These are phyloP conservation scores for Micractinium conductrix DNA, from an alignment of 139 green algal genomes.

Conservation along the genomic window DNA sequence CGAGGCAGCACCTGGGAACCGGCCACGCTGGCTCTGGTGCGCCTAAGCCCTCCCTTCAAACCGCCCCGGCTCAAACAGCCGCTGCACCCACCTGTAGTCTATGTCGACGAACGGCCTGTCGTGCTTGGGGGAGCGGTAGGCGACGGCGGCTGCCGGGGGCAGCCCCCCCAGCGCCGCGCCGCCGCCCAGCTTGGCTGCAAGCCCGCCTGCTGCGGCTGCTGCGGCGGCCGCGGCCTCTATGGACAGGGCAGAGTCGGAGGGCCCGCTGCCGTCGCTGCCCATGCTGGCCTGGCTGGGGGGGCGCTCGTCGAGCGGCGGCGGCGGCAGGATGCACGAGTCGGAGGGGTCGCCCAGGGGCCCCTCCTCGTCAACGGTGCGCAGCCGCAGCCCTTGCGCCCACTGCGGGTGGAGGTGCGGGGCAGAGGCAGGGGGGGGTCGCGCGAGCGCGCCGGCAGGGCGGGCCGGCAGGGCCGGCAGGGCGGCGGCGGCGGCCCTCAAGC, in stretches of 20 bases:
- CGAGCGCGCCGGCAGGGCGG: no score
- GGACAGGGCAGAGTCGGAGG: neutral
- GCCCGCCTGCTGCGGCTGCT: no score
- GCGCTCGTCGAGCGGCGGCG: neutral
- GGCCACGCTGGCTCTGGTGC: no score
- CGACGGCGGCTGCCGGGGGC: neutral
- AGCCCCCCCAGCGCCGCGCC: neutral
- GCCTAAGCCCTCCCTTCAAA: no score
- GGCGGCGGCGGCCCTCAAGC: no score
- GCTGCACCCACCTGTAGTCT: conserved; percentile 45
- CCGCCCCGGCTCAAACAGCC: no score
- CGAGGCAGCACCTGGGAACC: no score
- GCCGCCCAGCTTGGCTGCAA: neutral
- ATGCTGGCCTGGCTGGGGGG: neutral
- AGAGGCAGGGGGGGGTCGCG: neutral
- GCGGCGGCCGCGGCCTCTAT: neutral
- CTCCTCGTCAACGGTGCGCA: conserved; percentile 18
- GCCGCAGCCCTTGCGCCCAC: conserved; percentile 20
- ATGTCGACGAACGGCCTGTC: conserved; percentile 70
- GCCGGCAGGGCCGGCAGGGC: no score
- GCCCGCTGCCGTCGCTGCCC: conserved; percentile 9
- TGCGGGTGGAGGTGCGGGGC: neutral
- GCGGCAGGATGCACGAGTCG: no score
- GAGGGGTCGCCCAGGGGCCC: no score
- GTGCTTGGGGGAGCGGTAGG: conserved; percentile 55